These are phyloP conservation scores for Globisporangium yorkense DNA, from an alignment of 352 stramenopile genomes.

Conservation along the genomic window DNA sequence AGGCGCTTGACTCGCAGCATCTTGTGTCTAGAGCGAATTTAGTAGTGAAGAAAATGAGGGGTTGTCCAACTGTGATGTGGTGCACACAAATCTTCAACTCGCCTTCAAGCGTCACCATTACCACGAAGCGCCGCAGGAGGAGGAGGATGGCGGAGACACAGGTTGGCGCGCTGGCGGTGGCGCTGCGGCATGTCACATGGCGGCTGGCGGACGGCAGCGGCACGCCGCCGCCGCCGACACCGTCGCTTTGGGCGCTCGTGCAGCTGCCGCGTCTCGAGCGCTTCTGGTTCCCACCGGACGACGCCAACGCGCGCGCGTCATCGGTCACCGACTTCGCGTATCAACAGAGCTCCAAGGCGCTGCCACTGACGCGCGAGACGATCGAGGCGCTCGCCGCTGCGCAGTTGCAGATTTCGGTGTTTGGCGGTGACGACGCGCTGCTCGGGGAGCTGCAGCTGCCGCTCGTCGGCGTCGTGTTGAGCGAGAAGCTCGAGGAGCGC, in stretches of 20 bases:
- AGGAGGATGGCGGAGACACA: neutral
- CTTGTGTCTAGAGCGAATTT: neutral
- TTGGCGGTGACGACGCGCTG: constrained; percentile 28
- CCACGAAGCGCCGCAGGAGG: neutral
- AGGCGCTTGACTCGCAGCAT: too few relatives aligned
- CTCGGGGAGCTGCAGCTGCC: constrained; percentile 31
- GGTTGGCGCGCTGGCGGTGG: neutral
- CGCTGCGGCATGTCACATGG: neutral
- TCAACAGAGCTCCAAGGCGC: constrained; percentile 36
- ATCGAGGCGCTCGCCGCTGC: constrained; percentile 34
- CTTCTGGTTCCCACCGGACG: constrained; percentile 1
- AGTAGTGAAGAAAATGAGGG: neutral
- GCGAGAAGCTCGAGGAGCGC: constrained; percentile 13
- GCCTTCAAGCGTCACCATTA: neutral
- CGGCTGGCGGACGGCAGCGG: too few relatives aligned
- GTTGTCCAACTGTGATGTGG: neutral
- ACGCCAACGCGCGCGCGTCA: neutral
- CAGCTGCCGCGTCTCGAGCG: constrained; percentile 2
- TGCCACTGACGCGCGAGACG: constrained; percentile 26
- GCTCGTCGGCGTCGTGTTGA: constrained; percentile 26
- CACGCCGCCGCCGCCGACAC: neutral
- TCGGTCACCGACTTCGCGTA: constrained; percentile 22
- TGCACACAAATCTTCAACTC: neutral
- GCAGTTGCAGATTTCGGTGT: constrained; percentile 37
- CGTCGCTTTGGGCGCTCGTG: neutral